Percentiles rank a stretch among this genome's conserved stretches.
phyloP scores from a whole-genome alignment of 345 rosid species.

The Brassica incana region DNA sequence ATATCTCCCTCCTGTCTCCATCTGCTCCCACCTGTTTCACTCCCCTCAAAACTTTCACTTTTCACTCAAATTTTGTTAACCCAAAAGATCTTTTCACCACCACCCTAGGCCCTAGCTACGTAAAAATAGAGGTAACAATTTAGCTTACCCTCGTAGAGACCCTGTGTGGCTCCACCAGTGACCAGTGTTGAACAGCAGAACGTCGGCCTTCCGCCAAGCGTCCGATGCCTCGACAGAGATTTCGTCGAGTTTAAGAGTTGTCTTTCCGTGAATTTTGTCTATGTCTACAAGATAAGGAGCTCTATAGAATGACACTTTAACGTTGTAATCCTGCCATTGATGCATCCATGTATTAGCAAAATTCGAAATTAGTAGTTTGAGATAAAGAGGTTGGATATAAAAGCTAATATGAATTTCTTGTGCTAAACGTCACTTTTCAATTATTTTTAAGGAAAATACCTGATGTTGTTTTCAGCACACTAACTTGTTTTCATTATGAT shows the following conservation, averaged over 20 bases:
- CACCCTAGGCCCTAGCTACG: neutral
- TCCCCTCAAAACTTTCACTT: constrained; percentile 14
- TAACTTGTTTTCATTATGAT: neutral
- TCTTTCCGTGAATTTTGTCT: constrained; percentile 61
- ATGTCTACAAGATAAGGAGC: constrained; percentile 91
- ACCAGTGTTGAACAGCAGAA: constrained; percentile 84
- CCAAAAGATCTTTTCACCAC: neutral
- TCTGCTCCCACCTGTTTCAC: constrained; percentile 84
- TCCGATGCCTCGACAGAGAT: constrained; percentile 60
- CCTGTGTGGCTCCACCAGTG: constrained; percentile 97
- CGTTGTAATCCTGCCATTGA: constrained; percentile 64
- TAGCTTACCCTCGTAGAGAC: constrained; percentile 66
- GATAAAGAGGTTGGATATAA: neutral
- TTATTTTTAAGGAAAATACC: neutral
- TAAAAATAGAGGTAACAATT: neutral
- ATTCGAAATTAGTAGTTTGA: neutral
- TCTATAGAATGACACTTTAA: constrained; percentile 65
- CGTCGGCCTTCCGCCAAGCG: constrained; percentile 61
- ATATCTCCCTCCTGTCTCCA: constrained; percentile 66
- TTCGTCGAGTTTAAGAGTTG: constrained; percentile 66
- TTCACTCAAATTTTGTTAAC: neutral
- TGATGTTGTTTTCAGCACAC: neutral
- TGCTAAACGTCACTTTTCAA: neutral
- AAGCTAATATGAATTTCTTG: neutral
- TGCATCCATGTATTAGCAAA: neutral